Conservation (phyloP, 2,329 filamentous ascomycete genomes). For the Microsporum ferrugineum region DNA sequence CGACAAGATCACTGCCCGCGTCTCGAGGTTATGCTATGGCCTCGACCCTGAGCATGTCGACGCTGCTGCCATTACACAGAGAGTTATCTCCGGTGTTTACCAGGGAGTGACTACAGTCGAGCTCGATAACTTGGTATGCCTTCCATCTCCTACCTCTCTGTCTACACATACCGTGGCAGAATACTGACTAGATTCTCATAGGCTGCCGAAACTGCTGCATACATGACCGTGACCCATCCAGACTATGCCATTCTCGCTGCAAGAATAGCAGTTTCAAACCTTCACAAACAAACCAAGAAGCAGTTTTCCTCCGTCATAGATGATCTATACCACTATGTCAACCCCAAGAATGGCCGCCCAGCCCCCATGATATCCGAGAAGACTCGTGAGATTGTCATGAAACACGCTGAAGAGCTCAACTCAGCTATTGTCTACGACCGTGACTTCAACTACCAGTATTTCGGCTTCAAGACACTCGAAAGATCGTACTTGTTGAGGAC, state of each 20-base stretch:
- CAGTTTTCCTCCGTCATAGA: constrained; percentile 93
- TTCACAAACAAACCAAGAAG: constrained; percentile 99
- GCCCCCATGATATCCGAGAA: constrained; percentile 92
- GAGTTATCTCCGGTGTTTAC: constrained; percentile 98
- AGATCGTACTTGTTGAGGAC: constrained; percentile 94
- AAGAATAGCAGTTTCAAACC: constrained; percentile 96
- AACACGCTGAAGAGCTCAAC: constrained; percentile 92
- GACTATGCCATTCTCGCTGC: constrained; percentile 98
- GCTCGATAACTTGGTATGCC: constrained; percentile 82
- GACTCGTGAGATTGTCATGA: constrained; percentile 88
- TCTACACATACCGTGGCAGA: not conserved
- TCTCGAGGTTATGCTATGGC: constrained; percentile 94
- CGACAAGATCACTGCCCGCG: constrained; percentile 99
- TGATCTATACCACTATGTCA: constrained; percentile 91
- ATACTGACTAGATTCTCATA: constrained; percentile 29
- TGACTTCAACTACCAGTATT: constrained; percentile 99
- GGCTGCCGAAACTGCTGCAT: constrained; percentile 97
- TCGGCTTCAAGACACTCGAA: constrained; percentile 98
- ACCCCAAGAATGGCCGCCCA: constrained; percentile 71
- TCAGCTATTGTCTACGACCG: constrained; percentile 98
- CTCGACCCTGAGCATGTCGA: constrained; percentile 93
- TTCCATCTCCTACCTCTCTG: not conserved
- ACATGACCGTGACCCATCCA: constrained; percentile 99
- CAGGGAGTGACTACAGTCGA: constrained; percentile 94
- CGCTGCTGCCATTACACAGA: constrained; percentile 94